A percentile compares a stretch with the other conserved stretches of the same genome.
These are phyloP conservation scores for Ilyonectria sp. DNA, from an alignment of 2,329 filamentous ascomycete species.

Conservation along the genomic window DNA sequence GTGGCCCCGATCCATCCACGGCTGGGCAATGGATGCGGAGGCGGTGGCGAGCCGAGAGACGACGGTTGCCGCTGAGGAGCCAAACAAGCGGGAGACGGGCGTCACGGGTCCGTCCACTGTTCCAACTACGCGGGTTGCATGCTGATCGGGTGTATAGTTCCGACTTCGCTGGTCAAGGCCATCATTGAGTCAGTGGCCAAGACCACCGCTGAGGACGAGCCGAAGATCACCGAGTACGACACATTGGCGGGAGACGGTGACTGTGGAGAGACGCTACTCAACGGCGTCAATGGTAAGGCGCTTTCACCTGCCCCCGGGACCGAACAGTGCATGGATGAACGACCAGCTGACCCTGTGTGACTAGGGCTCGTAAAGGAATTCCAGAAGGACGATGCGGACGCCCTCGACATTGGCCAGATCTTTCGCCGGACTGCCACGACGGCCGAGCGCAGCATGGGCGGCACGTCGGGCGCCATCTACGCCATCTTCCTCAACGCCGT, in stretches of 20 bases:
- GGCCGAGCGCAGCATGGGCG: constrained; percentile 78
- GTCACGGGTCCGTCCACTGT: constrained; percentile 33
- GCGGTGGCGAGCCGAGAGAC: constrained; percentile 36
- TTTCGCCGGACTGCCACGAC: constrained; percentile 42
- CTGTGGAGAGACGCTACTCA: constrained; percentile 52
- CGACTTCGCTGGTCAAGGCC: constrained; percentile 36
- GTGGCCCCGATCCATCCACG: constrained; percentile 44
- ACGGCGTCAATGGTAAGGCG: constrained; percentile 40
- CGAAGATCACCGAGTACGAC: constrained; percentile 50
- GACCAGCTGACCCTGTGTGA: constrained; percentile 5
- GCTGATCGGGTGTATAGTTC: constrained; percentile 21
- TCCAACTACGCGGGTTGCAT: background rate
- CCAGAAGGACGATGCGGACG: constrained; percentile 29
- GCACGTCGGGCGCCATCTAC: constrained; percentile 82
- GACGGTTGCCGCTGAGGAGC: constrained; percentile 11
- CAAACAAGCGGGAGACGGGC: constrained; percentile 34
- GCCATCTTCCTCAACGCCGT: constrained; percentile 84
- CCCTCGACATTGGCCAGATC: constrained; percentile 42
- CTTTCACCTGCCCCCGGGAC: background rate
- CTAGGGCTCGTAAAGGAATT: constrained; percentile 45
- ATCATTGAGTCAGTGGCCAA: constrained; percentile 40
- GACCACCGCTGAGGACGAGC: constrained; percentile 57
- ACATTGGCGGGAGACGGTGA: constrained; percentile 54
- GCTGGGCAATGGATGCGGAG: constrained; percentile 36
- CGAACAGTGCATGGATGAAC: background rate